Evolutionary conservation across 176 grass and related monocot species (phyloP), one percentile per base, ranked within the genome.

Genomic region (Phoenix dactylifera): DNA sequence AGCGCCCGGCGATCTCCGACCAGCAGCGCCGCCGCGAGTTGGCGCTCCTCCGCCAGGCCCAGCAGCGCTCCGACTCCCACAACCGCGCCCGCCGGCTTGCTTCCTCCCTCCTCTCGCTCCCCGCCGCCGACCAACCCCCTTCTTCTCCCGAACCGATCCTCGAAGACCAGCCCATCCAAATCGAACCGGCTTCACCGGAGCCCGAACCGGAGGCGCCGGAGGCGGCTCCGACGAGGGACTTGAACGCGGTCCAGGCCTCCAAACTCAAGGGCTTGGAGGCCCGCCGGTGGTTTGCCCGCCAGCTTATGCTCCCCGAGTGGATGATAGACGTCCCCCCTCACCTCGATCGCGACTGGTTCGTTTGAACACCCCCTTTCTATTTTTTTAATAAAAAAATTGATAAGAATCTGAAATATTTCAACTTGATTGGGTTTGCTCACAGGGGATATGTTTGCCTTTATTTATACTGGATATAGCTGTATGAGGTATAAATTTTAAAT

Each of bases 231-330:
- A 50, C 30, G 49, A 71, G 63, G 30, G 59, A 80, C 14, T 52
- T 80, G 14, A 85, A 91, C 51, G 83, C 76, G 16, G 80, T 52
- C 15, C 56, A 73, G 24, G 83, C 92, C 1, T 57, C 84, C 49
- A 88, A 82, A 62, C 78, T 88, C 60, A 83, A 71, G 58, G 84
- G 92, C 26, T 20, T 68, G 22, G 87, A 88, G 48, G 87, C 79
- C 26, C 79, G 83, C 55, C 76, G 73, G 61, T 81, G 92, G 84
- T 97, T 97, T 59, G 81, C 87, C 15, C 82, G 75, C 22, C 92
- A 97, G 73, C 77, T 97, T 55, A 91, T 97, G 92, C 87, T 97
- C 12, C 87, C 87, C 0, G 92, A 97, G 76, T 97, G 92, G 92
- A 97, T 97, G 92, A 81, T 83, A 24, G 92, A 91, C 55, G 84